These are phyloP conservation scores for Mycena crocata DNA, from an alignment of 768 basidiomycete species.

Conservation along the genomic window DNA sequence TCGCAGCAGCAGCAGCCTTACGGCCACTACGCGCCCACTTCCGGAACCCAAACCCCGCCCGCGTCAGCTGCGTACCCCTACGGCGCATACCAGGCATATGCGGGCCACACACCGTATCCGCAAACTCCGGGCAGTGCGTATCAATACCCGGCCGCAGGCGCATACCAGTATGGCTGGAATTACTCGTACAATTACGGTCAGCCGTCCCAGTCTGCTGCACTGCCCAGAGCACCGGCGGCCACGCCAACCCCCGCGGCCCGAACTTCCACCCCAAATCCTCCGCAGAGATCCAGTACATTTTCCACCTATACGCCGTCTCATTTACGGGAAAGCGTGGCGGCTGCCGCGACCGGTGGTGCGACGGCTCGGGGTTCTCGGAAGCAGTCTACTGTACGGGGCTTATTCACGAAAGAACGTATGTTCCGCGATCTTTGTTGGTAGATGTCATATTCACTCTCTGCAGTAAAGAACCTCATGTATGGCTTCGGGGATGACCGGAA, in stretches of 20 bases:
- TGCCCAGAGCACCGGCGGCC: constrained; percentile 9
- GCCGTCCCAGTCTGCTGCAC: constrained; percentile 13
- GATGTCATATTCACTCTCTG: constrained; percentile 26
- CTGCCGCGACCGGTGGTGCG: constrained; percentile 51
- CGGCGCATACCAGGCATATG: constrained; percentile 18
- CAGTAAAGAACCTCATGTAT: constrained; percentile 90
- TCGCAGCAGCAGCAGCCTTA: constrained; percentile 26
- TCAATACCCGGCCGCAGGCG: constrained; percentile 16
- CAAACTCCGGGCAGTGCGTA: constrained; percentile 24
- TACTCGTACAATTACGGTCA: constrained; percentile 20
- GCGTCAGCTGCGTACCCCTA: constrained; percentile 16
- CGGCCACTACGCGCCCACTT: constrained; percentile 18
- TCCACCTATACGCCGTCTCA: constrained; percentile 27
- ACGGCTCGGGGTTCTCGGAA: constrained; percentile 66
- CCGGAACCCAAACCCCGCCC: constrained; percentile 24
- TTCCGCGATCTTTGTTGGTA: constrained; percentile 29
- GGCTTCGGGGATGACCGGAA: constrained; percentile 94
- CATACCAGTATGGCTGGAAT: constrained; percentile 26
- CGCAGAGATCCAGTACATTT: constrained; percentile 29
- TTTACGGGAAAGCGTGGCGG: constrained; percentile 37
- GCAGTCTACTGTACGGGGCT: constrained; percentile 76
- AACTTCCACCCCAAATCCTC: constrained; percentile 28
- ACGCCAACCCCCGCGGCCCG: constrained; percentile 15
- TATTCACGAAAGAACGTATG: constrained; percentile 87
- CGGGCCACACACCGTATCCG: constrained; percentile 18